Conservation (phyloP, 75 land plant species). For the Isoetes taiwanensis region DNA sequence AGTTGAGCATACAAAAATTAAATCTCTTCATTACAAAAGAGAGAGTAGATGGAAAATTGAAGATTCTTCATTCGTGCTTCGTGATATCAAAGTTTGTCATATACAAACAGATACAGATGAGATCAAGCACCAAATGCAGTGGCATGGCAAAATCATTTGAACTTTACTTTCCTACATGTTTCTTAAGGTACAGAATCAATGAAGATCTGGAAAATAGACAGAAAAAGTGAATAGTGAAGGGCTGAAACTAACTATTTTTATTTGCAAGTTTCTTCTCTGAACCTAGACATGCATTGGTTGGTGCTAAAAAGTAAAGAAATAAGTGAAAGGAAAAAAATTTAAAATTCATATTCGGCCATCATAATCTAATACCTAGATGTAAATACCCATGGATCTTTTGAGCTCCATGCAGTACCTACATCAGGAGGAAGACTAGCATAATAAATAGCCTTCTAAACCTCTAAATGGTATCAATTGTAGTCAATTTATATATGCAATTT, state of each 20-base stretch:
- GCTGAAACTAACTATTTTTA: too few relatives aligned
- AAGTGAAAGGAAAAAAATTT: not conserved
- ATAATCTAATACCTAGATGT: conserved; percentile 86
- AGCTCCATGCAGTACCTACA: conserved; percentile 93
- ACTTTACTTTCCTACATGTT: conserved; percentile 9
- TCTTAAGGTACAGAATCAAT: conserved; percentile 21
- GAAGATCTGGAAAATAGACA: conserved; percentile 15
- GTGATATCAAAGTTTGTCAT: too few relatives aligned
- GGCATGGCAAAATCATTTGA: not conserved
- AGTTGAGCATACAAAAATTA: too few relatives aligned
- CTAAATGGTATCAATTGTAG: too few relatives aligned
- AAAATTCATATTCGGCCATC: conserved; percentile 83
- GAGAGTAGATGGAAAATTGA: too few relatives aligned
- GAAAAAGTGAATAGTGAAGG: not conserved
- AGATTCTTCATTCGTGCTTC: too few relatives aligned
- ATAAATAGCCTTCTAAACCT: too few relatives aligned
- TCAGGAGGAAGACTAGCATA: not conserved
- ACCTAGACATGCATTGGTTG: not conserved
- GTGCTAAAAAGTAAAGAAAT: not conserved
- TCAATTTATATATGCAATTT: too few relatives aligned
- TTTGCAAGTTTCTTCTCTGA: not conserved
- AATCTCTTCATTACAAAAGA: too few relatives aligned
- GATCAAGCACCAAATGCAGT: too few relatives aligned
- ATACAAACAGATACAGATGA: too few relatives aligned
- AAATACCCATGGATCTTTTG: conserved; percentile 87